Conservation (phyloP, 139 green algal genomes). For the Pleodorina starrii region DNA sequence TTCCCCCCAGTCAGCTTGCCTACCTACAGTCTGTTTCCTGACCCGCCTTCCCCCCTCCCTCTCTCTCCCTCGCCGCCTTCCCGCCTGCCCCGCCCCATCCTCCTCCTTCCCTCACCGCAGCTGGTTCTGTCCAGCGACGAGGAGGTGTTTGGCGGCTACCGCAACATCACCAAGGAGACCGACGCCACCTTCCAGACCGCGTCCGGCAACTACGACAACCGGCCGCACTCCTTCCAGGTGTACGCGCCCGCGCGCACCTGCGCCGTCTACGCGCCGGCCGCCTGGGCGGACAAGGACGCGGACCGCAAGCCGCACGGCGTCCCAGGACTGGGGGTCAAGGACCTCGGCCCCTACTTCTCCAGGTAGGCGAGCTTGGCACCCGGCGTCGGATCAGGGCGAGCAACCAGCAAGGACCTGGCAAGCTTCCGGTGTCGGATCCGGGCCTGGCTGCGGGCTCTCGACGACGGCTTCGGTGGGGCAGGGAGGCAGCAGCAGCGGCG, state of each 20-base stretch:
- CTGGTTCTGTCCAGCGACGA: slow-evolving; percentile 89
- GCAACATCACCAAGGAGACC: slow-evolving; percentile 89
- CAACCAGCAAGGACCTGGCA: too few species aligned
- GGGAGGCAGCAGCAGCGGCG: too few species aligned
- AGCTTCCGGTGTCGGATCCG: too few species aligned
- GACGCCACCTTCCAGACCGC: slow-evolving; percentile 62
- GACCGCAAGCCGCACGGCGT: slow-evolving; percentile 81
- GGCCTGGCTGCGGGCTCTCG: too few species aligned
- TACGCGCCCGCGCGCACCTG: slow-evolving; percentile 79
- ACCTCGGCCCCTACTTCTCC: slow-evolving; percentile 77
- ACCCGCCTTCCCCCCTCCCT: not conserved
- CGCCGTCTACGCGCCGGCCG: slow-evolving; percentile 88
- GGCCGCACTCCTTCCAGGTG: slow-evolving; percentile 57
- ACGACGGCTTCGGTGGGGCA: too few species aligned
- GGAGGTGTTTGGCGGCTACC: slow-evolving; percentile 91
- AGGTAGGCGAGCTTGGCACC: slow-evolving; percentile 16
- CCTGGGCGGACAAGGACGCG: slow-evolving; percentile 79
- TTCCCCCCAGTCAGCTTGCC: too few species aligned
- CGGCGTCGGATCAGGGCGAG: too few species aligned
- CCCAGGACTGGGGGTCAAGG: slow-evolving; percentile 90
- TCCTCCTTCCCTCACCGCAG: slow-evolving; percentile 1
- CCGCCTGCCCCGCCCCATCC: not conserved
- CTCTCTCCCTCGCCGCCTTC: not conserved
- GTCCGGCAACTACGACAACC: slow-evolving; percentile 51
- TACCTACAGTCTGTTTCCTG: not conserved